These are phyloP conservation scores for Durio zibethinus DNA, from an alignment of 345 rosid species.

Conservation along the genomic window DNA sequence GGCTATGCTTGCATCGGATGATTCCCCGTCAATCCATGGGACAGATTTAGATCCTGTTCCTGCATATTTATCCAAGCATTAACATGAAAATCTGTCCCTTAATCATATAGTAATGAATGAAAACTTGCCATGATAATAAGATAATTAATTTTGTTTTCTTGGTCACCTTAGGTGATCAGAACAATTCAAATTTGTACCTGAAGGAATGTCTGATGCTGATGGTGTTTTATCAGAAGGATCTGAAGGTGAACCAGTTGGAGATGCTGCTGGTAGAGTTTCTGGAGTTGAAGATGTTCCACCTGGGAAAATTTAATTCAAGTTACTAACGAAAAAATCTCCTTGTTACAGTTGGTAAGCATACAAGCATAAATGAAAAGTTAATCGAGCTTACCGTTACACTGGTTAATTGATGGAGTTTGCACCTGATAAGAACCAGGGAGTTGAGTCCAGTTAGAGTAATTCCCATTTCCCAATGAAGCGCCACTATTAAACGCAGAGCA, in stretches of 20 bases:
- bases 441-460: slow-evolving; percentile 56
- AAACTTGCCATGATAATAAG: background rate
- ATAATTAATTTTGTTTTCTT: background rate
- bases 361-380: background rate
- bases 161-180: background rate
- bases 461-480: slow-evolving; percentile 48
- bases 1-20: slow-evolving; percentile 7
- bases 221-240: background rate
- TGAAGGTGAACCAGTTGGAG: slow-evolving; percentile 11
- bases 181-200: background rate
- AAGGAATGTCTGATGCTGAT: background rate
- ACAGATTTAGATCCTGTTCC: slow-evolving; percentile 7
- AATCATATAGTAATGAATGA: background rate
- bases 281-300: background rate
- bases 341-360: background rate
- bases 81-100: background rate
- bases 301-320: background rate
- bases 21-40: background rate
- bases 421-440: slow-evolving; percentile 65
- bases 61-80: background rate
- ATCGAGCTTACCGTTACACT: slow-evolving; percentile 29
- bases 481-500: slow-evolving; percentile 53
- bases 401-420: slow-evolving; percentile 56
- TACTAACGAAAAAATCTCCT: background rate
- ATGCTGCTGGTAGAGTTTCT: background rate